These are phyloP conservation scores for Candida pseudocylindracea DNA, from an alignment of 1,139 yeast genomes.

Conservation along the genomic window DNA sequence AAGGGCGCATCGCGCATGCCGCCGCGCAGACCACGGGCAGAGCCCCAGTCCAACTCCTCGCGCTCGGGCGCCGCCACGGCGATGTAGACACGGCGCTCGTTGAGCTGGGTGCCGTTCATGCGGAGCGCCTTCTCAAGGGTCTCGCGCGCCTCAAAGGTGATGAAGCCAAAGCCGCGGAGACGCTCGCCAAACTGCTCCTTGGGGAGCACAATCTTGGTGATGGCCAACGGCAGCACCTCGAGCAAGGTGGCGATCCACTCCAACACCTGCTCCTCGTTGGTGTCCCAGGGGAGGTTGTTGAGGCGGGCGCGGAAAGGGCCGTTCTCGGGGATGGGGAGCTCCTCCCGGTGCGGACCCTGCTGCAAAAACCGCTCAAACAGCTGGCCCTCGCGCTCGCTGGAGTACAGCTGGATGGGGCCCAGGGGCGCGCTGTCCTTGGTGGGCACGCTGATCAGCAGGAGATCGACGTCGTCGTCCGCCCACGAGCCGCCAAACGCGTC, in stretches of 20 bases:
- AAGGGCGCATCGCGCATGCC: slow-evolving; percentile 6
- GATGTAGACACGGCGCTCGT: slow-evolving; percentile 62
- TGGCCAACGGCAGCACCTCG: slow-evolving; percentile 18
- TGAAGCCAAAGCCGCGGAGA: slow-evolving; percentile 72
- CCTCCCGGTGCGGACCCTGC: slow-evolving; percentile 14
- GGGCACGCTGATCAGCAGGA: slow-evolving; percentile 7
- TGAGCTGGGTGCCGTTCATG: slow-evolving; percentile 38
- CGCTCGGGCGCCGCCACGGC: slow-evolving; percentile 34
- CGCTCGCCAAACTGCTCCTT: slow-evolving; percentile 39
- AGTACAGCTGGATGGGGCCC: background rate
- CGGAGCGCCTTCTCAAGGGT: slow-evolving; percentile 49
- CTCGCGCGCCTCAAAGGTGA: slow-evolving; percentile 49
- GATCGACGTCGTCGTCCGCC: slow-evolving; percentile 11
- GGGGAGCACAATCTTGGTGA: slow-evolving; percentile 46
- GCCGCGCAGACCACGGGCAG: background rate
- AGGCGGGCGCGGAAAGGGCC: slow-evolving; percentile 87
- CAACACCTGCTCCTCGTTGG: slow-evolving; percentile 38
- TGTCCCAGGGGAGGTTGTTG: slow-evolving; percentile 72
- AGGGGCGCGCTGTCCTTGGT: background rate
- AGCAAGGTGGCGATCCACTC: slow-evolving; percentile 50
- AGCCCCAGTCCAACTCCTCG: slow-evolving; percentile 1
- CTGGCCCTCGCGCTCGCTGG: background rate
- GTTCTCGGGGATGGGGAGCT: slow-evolving; percentile 70
- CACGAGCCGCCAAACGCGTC: slow-evolving; percentile 17
- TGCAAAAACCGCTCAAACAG: too few relatives aligned